Percentiles rank a stretch among this genome's conserved stretches.
Conservation (phyloP, 768 basidiomycete species). For the Kwoniella mangroviensis region DNA sequence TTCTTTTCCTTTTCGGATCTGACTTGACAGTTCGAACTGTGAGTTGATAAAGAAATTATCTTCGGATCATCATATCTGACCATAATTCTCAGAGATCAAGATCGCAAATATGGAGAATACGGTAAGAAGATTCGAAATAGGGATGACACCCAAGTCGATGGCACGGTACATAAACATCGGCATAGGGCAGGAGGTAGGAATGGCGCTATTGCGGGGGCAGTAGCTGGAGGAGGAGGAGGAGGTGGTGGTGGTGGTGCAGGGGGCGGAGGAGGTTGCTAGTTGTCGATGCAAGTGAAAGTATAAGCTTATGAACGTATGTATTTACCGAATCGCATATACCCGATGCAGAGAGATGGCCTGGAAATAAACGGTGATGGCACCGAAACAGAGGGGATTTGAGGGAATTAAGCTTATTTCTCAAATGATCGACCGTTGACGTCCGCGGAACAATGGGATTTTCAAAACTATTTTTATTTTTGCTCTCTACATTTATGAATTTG, state of each 20-base stretch:
- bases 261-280: slow-evolving; percentile 4
- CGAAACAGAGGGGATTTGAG: background rate
- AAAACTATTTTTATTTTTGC: background rate
- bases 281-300: background rate
- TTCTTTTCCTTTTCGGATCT: background rate
- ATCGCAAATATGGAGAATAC: slow-evolving; percentile 5
- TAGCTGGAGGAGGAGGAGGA: background rate
- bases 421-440: background rate
- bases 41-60: background rate
- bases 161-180: background rate
- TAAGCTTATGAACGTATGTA: background rate
- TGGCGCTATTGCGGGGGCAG: background rate
- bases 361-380: slow-evolving; percentile 5
- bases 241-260: background rate
- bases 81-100: background rate
- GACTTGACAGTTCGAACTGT: slow-evolving; percentile 1
- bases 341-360: background rate
- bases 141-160: background rate
- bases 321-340: background rate
- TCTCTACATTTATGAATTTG: too few relatives aligned
- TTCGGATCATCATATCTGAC: background rate
- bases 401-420: background rate
- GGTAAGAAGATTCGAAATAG: slow-evolving; percentile 1
- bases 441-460: background rate
- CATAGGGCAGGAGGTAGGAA: background rate